Evolutionary conservation across 805 yeast genomes (phyloP).

Genomic region (Spathaspora arborariae): DNA sequence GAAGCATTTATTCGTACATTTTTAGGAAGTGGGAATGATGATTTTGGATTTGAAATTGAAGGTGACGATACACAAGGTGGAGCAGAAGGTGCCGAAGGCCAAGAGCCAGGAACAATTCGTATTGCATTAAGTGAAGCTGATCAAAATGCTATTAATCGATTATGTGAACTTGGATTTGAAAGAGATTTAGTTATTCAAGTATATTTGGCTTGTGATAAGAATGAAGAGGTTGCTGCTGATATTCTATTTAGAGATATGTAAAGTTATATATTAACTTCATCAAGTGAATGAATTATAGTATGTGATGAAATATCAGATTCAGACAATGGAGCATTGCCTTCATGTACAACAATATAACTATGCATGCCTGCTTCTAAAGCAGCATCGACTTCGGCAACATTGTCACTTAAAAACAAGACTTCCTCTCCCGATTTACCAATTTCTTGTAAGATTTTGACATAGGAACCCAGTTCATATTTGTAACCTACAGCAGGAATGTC

Average conservation of each 20-base stretch:
- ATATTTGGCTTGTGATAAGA: constrained; percentile 95
- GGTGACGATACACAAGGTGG: constrained; percentile 23
- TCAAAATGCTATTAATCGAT: constrained; percentile 81
- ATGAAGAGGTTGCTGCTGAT: constrained; percentile 96
- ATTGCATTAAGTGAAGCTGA: constrained; percentile 76
- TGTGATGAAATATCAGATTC: constrained; percentile 25
- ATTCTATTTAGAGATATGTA: constrained; percentile 59
- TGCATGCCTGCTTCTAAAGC: constrained; percentile 64
- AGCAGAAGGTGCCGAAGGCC: constrained; percentile 29
- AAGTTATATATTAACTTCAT: constrained; percentile 9
- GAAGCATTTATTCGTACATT: constrained; percentile 79
- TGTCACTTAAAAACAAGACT: constrained; percentile 75
- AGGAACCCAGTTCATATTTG: constrained; percentile 57
- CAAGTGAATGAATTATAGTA: constrained; percentile 18
- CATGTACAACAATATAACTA: constrained; percentile 59
- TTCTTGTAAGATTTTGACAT: constrained; percentile 47
- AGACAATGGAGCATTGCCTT: constrained; percentile 63
- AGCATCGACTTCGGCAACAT: constrained; percentile 71
- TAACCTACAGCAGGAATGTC: constrained; percentile 84
- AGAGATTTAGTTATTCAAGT: constrained; percentile 85
- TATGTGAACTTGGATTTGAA: constrained; percentile 92
- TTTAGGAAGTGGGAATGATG: constrained; percentile 56
- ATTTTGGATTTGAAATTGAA: constrained; percentile 36
- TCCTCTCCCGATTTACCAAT: constrained; percentile 32
- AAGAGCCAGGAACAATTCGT: constrained; percentile 33